Evolutionary conservation across 2,329 filamentous ascomycete genomes (phyloP), one percentile per base, ranked within the genome.

Genomic region (Chalaropsis thielavioides): DNA sequence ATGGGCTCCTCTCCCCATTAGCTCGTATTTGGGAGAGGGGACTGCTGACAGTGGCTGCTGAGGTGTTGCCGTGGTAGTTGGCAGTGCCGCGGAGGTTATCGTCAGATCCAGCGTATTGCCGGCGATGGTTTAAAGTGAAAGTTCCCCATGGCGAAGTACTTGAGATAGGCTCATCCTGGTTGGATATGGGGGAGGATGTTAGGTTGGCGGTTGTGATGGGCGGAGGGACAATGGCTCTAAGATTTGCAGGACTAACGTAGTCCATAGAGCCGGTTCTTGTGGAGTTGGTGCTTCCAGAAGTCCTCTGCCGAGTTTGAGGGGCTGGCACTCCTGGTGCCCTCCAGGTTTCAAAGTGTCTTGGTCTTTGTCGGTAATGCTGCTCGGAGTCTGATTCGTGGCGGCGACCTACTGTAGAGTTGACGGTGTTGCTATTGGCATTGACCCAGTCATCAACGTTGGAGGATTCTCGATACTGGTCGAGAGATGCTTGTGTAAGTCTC

Each of bases 291-390:
- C 54, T 41, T 15, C 46, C 63, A n/a, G 64, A 40, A 10, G 41
- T 17, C 54, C 44, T 61, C 13, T 43, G 41, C 3, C 61, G 40
- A 15, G 56, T 38, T 22, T 62, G 64, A 13, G 61, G 59, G 7
- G 40, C 60, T 19, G 64, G 59, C 13, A 60, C 19, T 13, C 41
- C 22, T 11, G 61, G 54, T 13, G 64, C 38, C 11, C 61, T 41
- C 64, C 64, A 66, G 10, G 54, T 43, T 54, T 66, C 64, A 13
- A 66, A 60, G 35, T 66, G 54, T 15, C 61, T 51, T 24, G 64
- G 64, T 17, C 64, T 41, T 51, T 40, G 54, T 13, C 54, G 54
- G n/a, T 38, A 58, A n/a, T 58, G 61, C 24, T 66, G 61, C 43
- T 66, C 61, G 3, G 43, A 56, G 54, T 66, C 56, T 41, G 61